Evolutionary conservation across 2,329 filamentous ascomycete genomes (phyloP), one percentile per base, ranked within the genome.

Genomic region (Venturia asperata): DNA sequence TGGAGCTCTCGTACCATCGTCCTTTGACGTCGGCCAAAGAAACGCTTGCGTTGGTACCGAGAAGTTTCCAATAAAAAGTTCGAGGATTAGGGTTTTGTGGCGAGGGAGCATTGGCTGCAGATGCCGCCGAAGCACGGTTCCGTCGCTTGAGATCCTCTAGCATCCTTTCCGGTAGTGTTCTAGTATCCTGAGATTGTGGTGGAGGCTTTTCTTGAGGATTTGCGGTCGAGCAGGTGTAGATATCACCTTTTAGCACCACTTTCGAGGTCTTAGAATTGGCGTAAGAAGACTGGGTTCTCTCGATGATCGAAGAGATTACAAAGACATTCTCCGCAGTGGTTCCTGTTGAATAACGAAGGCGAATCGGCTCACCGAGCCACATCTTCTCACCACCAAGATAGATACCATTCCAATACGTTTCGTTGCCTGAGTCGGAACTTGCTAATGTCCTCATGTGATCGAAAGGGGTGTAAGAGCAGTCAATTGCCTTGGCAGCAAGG

Each of bases 371-470:
- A n/a, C 83, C 82, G 24, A 80, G 73, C 81, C 83, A 86, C 27
- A 85, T 77, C 72, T 85, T 85, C 70, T 86, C 84, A 1, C 80
- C 82, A 6, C 84, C 84, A 0, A 85, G 72, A 70, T 79, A 86
- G 62, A 85, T 75, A 41, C 81, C 82, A 65, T 81, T 81, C 71
- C 81, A 85, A 45, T 60, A 37, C 13, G 43, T 41, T 34, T 30
- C 37, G 52, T 37, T 27, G 6, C 47, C 27, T 21, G 7, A 73
- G 71, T 27, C 73, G 71, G 3, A 74, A 72, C 1, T 77, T 70
- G 1, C 72, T 69, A 24, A 74, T 77, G 55, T 41, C 19, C 30
- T 41, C n/a, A 52, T 5, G 63, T 27, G 34, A 61, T 80, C 78
- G 65, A 83, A 80, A 1, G 81, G 77, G 0, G 82, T 84, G 70